Conservation (phyloP, 169 alveolate genomes). For the Plasmodium gonderi region DNA sequence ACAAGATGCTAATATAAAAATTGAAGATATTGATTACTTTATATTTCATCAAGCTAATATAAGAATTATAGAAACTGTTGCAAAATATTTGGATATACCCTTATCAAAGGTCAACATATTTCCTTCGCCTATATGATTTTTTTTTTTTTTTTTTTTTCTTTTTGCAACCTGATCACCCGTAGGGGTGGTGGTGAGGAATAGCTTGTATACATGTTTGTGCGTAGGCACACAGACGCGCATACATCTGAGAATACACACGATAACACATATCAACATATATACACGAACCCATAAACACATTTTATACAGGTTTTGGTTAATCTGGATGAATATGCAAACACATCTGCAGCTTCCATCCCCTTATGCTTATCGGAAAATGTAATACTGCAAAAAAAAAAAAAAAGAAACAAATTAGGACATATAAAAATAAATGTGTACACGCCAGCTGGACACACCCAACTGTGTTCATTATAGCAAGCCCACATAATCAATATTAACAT, state of each 20-base stretch:
- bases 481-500: not conserved
- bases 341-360: conserved; percentile 85
- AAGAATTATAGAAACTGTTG: conserved; percentile 82
- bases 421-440: not conserved
- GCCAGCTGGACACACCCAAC: not conserved
- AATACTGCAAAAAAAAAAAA: not conserved
- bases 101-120: conserved; percentile 65
- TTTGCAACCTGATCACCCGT: not conserved
- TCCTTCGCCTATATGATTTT: not conserved
- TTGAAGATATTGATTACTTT: conserved; percentile 79
- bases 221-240: not conserved
- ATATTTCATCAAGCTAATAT: conserved; percentile 83
- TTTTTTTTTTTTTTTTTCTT: no score
- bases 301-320: conserved; percentile 76
- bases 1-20: conserved; percentile 62
- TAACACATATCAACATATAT: no score
- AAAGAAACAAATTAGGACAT: not conserved
- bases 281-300: not conserved
- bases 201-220: not conserved
- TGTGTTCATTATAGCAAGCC: not conserved
- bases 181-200: no score
- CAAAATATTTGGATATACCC: conserved; percentile 75
- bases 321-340: conserved; percentile 80
- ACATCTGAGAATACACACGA: not conserved
- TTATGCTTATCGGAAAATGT: conserved; percentile 80